Percentiles rank a stretch among this genome's conserved stretches.
These are phyloP conservation scores for Ajuga chamaepitys DNA, from an alignment of 257 asterid genomes.

Conservation along the genomic window DNA sequence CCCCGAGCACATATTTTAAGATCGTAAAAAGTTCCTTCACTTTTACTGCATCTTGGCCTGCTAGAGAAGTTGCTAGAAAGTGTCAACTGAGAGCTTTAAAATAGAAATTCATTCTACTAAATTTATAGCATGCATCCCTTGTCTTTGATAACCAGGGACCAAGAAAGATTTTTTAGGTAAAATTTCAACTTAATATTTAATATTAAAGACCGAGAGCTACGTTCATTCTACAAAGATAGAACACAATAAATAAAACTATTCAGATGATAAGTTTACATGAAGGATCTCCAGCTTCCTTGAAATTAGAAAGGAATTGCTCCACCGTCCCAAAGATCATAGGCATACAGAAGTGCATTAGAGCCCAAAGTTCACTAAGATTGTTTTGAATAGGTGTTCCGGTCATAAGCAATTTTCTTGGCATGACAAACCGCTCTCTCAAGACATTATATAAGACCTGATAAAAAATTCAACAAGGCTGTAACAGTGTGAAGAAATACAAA, in stretches of 20 bases:
- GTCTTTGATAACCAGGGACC: neutral
- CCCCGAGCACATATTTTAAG: conserved; percentile 69
- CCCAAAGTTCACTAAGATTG: conserved; percentile 91
- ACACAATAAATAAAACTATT: neutral
- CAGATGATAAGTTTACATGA: conserved; percentile 37
- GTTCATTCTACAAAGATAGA: neutral
- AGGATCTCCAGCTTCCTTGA: conserved; percentile 90
- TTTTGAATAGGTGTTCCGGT: conserved; percentile 98
- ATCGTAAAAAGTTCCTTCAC: conserved; percentile 53
- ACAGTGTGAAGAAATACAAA: neutral
- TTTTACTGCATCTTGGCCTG: conserved; percentile 54
- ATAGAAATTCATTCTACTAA: neutral
- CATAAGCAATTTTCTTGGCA: conserved; percentile 88
- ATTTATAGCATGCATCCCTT: neutral
- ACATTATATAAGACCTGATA: conserved; percentile 70
- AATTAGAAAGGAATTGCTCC: conserved; percentile 67
- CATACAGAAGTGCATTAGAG: conserved; percentile 84
- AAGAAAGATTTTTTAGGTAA: neutral
- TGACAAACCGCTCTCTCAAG: conserved; percentile 55
- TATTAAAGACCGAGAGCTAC: neutral
- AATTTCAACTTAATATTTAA: neutral
- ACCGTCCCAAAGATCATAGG: conserved; percentile 67
- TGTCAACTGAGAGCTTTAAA: conserved; percentile 3
- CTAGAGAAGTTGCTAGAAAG: conserved; percentile 10
- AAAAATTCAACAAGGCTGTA: neutral